Conservation (phyloP, 305 asterid genomes). For the Fraxinus greggii region DNA sequence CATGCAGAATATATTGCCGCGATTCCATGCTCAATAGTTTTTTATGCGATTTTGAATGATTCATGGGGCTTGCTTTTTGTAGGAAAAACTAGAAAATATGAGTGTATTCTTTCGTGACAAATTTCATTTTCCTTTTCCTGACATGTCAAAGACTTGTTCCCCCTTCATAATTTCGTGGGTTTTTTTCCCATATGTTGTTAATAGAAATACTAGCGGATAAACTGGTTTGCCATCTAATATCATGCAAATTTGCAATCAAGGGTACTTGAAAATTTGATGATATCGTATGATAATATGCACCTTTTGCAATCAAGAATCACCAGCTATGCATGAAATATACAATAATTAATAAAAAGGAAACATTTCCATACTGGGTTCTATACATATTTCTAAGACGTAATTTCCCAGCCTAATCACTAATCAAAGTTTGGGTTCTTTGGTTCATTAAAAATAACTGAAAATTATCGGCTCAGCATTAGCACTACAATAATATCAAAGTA, state of each 20-base stretch:
- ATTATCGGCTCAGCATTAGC: background rate
- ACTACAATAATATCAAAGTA: background rate
- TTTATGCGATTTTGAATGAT: background rate
- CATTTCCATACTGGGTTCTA: background rate
- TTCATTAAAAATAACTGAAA: background rate
- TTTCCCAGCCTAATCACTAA: background rate
- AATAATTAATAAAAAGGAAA: background rate
- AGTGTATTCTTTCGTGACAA: background rate
- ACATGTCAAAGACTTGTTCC: background rate
- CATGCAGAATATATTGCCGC: background rate
- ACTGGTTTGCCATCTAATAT: background rate
- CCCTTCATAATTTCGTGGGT: background rate
- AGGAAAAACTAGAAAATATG: background rate
- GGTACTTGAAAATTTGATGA: background rate
- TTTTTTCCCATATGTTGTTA: background rate
- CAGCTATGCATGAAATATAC: background rate
- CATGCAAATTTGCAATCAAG: background rate
- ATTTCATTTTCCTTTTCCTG: background rate
- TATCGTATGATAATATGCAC: background rate
- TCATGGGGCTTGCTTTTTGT: background rate
- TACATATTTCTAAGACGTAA: background rate
- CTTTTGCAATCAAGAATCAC: background rate
- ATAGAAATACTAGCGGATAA: conserved; percentile 2
- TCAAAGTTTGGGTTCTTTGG: background rate
- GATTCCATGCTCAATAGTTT: background rate